phyloP scores from a whole-genome alignment of 1,284 basidiomycete genomes.

The Vanrija humicola region DNA sequence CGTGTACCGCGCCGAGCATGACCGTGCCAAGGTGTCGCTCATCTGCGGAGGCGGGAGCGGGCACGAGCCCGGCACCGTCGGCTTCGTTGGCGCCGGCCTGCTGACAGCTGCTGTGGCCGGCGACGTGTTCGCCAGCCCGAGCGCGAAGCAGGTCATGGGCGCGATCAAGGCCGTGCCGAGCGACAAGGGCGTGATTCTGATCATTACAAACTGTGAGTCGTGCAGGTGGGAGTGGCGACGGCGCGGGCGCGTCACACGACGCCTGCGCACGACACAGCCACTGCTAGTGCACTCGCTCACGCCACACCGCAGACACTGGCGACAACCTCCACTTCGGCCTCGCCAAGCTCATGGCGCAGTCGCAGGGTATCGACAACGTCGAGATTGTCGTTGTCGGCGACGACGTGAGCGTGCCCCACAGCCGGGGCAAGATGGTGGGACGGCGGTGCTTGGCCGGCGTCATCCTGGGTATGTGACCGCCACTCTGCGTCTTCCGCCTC shows the following conservation, averaged over 20 bases:
- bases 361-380: slow-evolving; percentile 45
- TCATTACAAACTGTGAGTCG: slow-evolving; percentile 51
- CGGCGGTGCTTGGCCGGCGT: slow-evolving; percentile 52
- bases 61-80: slow-evolving; percentile 50
- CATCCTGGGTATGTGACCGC: slow-evolving; percentile 42
- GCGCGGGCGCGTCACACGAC: background rate
- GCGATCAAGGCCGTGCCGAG: slow-evolving; percentile 50
- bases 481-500: background rate
- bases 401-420: slow-evolving; percentile 52
- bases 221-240: slow-evolving; percentile 10
- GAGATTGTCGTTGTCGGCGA: slow-evolving; percentile 53
- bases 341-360: slow-evolving; percentile 23
- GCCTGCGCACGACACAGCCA: no score
- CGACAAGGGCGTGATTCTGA: slow-evolving; percentile 47
- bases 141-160: slow-evolving; percentile 51
- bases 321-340: slow-evolving; percentile 54
- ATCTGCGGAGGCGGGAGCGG: slow-evolving; percentile 52
- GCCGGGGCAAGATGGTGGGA: slow-evolving; percentile 51
- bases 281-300: background rate
- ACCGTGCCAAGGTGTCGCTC: slow-evolving; percentile 49
- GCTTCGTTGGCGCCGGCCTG: slow-evolving; percentile 50
- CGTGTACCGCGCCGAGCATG: slow-evolving; percentile 46
- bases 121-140: slow-evolving; percentile 55
- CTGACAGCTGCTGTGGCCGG: slow-evolving; percentile 50
- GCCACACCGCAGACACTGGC: slow-evolving; percentile 38